These are phyloP conservation scores for Aspergillus japonicus DNA, from an alignment of 2,329 filamentous ascomycete species.

Conservation along the genomic window DNA sequence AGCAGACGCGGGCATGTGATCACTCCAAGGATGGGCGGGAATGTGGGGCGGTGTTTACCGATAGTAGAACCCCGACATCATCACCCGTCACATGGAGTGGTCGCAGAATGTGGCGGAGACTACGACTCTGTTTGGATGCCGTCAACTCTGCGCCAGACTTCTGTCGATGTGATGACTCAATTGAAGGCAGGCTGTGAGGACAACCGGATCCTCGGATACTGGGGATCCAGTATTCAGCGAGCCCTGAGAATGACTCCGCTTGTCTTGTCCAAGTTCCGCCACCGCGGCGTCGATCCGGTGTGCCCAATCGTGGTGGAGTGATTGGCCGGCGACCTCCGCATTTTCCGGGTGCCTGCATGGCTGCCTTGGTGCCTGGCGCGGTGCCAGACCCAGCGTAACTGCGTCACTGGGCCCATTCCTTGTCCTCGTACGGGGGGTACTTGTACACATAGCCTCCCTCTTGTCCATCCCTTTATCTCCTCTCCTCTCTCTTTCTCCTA, in stretches of 20 bases:
- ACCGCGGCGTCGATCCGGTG: neutral
- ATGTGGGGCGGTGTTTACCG: neutral
- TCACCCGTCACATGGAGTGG: no score
- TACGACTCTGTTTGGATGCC: neutral
- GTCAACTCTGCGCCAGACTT: neutral
- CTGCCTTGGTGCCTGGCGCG: constrained; percentile 1
- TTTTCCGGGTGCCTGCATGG: neutral
- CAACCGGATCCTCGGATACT: neutral
- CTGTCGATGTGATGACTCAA: neutral
- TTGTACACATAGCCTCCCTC: neutral
- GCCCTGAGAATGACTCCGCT: neutral
- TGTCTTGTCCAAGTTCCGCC: neutral
- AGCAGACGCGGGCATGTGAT: neutral
- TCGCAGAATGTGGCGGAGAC: neutral
- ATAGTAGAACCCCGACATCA: no score
- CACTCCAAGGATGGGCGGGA: neutral
- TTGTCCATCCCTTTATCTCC: constrained; percentile 1
- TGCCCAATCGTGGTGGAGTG: neutral
- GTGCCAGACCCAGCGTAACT: neutral
- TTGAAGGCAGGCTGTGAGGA: neutral
- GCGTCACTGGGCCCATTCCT: neutral
- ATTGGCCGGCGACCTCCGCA: constrained; percentile 4
- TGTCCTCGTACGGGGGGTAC: neutral
- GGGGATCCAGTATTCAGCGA: no score
- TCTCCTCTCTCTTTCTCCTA: neutral